Percentiles rank a stretch among this genome's conserved stretches.
These are phyloP conservation scores for Melampsora americana DNA, from an alignment of 1,284 basidiomycete genomes.

Conservation along the genomic window DNA sequence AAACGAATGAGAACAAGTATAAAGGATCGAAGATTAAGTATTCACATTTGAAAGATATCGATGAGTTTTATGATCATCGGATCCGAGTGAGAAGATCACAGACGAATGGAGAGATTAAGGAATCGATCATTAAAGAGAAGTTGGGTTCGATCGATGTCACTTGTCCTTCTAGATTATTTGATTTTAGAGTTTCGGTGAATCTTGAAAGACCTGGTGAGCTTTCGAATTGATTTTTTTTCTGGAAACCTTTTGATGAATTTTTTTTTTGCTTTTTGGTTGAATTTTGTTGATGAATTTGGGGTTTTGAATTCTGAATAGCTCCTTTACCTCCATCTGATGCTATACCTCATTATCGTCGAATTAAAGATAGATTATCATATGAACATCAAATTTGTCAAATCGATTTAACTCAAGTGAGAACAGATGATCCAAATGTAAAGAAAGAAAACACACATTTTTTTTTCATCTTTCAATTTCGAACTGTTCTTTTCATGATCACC, in stretches of 20 bases:
- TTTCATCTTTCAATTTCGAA: too few relatives aligned
- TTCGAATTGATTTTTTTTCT: constrained; percentile 7
- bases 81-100: constrained; percentile 76
- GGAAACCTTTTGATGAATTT: too few relatives aligned
- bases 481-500: too few relatives aligned
- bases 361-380: constrained; percentile 89
- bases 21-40: constrained; percentile 67
- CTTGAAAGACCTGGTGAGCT: constrained; percentile 64
- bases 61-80: constrained; percentile 67
- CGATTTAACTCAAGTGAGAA: constrained; percentile 85
- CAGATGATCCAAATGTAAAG: constrained; percentile 43
- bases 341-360: constrained; percentile 57
- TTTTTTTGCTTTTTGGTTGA: too few relatives aligned
- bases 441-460: too few relatives aligned
- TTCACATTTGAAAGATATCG: constrained; percentile 72
- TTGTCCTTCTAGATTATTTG: constrained; percentile 74
- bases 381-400: constrained; percentile 85
- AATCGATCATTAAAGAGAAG: constrained; percentile 69
- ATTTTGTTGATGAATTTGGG: too few relatives aligned
- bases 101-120: constrained; percentile 63
- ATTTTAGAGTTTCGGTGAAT: constrained; percentile 89
- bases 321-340: constrained; percentile 48
- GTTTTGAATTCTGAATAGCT: constrained; percentile 44
- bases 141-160: constrained; percentile 83
- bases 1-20: constrained; percentile 58